Base-by-base conservation (phyloP, 176 grass and related monocot species). In the Thinopyrum elongatum region DNA sequence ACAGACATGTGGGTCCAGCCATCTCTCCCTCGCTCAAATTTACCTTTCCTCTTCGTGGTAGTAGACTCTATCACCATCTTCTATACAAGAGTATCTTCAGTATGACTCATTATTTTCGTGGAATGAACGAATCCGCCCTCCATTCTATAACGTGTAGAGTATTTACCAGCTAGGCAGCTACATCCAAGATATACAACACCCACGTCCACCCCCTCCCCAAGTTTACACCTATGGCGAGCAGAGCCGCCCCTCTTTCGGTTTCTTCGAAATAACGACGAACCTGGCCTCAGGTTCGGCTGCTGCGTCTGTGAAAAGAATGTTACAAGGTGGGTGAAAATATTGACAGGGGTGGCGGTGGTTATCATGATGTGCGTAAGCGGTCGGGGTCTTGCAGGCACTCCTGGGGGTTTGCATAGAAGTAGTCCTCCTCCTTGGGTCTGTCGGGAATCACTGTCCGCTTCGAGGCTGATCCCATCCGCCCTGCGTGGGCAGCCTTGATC, bases 381-480 rank as follows among this genome's bases (percentile, higher is more conserved):
- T 91, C 77, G 15, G 51, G 65, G 47, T 85, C 86, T 82, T 55
- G 88, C 35, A 99, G 84, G 67, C 97, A 99, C 66, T 99, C 97
- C 33, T 99, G 85, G 65, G 97, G 94, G 80, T 99, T 99, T 8
- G 97, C 87, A 85, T 93, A 99, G 77, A 94, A 99, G 80, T 94
- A 99, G 69, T 97, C 87, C 82, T 99, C 97, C 87, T 99, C 97
- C 89, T 99, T 99, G 67, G 97, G 97, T 74, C 87, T 88, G 69
- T 97, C 92, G 4, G 94, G 80, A 85, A 97, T 94, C 82, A 94
- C 80, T 2, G 69, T 88, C 81, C 97, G 91, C 38, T 80, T 88
- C 2, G 89, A 80, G 79, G 92, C 85, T 67, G 47, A 90, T 66
- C 97, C 97, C 97, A 99, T 97, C 62, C 87, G 84, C 38, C 86